phyloP scores from a whole-genome alignment of 2,329 filamentous ascomycete species.

The Fusarium vanettenii region DNA sequence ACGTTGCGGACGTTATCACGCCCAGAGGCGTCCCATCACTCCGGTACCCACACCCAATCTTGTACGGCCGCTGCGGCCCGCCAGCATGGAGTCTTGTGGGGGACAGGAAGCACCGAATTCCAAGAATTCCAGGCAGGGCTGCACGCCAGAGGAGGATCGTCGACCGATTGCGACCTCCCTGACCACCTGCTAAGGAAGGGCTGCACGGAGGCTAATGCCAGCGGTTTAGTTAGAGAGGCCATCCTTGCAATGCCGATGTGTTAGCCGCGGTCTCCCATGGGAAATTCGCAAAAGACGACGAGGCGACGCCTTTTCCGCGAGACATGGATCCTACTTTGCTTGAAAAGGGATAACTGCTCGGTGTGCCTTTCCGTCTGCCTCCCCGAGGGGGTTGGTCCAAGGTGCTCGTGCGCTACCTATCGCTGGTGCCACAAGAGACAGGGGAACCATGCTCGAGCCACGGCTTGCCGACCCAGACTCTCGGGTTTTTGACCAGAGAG shows the following conservation, averaged over 20 bases:
- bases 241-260: constrained; percentile 15
- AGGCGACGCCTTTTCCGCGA: background rate
- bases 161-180: constrained; percentile 18
- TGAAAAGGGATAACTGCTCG: background rate
- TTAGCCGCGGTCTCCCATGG: constrained; percentile 24
- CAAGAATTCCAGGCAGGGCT: constrained; percentile 32
- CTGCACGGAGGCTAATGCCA: constrained; percentile 13
- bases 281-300: background rate
- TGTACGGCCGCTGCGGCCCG: constrained; percentile 43
- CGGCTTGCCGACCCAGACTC: constrained; percentile 50
- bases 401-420: constrained; percentile 9
- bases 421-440: constrained; percentile 38
- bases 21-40: constrained; percentile 18
- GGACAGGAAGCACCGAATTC: constrained; percentile 25
- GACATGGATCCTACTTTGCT: background rate
- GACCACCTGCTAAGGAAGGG: constrained; percentile 11
- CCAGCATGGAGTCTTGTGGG: constrained; percentile 40
- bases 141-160: constrained; percentile 29
- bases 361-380: background rate
- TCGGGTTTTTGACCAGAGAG: constrained; percentile 49
- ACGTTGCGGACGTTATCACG: constrained; percentile 26
- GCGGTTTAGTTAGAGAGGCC: constrained; percentile 6
- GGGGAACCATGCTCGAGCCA: constrained; percentile 47
- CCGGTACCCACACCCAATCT: constrained; percentile 33
- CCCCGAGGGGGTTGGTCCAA: constrained; percentile 1